Conservation (phyloP, 2,329 filamentous ascomycete genomes). For the Pseudocercospora crystallina region DNA sequence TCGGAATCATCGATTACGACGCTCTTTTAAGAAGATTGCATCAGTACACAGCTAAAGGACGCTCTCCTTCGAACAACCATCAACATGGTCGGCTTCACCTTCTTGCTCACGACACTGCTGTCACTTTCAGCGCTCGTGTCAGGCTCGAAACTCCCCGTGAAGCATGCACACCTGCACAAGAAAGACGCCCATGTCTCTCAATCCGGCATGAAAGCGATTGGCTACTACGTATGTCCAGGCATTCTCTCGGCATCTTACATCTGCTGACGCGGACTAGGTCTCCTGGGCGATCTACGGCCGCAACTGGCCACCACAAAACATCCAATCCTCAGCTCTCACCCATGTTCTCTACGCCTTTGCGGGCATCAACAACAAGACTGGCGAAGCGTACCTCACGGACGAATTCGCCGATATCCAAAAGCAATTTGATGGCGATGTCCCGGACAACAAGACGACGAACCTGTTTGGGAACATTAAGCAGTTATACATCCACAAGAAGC, state of each 20-base stretch:
- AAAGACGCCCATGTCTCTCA: slow-evolving; percentile 13
- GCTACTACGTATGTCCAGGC: slow-evolving; percentile 65
- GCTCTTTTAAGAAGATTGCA: too few species aligned
- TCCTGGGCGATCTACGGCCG: slow-evolving; percentile 51
- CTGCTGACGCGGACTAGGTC: slow-evolving; percentile 10
- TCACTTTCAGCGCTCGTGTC: neutral
- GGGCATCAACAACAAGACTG: slow-evolving; percentile 73
- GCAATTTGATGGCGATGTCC: slow-evolving; percentile 64
- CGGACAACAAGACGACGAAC: slow-evolving; percentile 45
- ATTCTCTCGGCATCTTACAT: neutral
- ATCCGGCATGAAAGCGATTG: slow-evolving; percentile 64
- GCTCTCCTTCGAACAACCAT: too few species aligned
- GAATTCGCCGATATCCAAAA: slow-evolving; percentile 66
- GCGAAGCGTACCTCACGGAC: slow-evolving; percentile 73
- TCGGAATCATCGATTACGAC: too few species aligned
- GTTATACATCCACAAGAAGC: slow-evolving; percentile 70
- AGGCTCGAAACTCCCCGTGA: slow-evolving; percentile 1
- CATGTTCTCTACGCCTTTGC: slow-evolving; percentile 90
- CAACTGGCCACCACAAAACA: slow-evolving; percentile 75
- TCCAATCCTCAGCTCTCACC: slow-evolving; percentile 76
- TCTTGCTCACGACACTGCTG: too few species aligned
- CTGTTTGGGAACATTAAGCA: slow-evolving; percentile 75
- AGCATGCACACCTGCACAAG: slow-evolving; percentile 19
- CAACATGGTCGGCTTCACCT: too few species aligned
- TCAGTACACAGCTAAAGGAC: too few species aligned